phyloP scores from a whole-genome alignment of 2,329 filamentous ascomycete species.

The Fusarium vanettenii region DNA sequence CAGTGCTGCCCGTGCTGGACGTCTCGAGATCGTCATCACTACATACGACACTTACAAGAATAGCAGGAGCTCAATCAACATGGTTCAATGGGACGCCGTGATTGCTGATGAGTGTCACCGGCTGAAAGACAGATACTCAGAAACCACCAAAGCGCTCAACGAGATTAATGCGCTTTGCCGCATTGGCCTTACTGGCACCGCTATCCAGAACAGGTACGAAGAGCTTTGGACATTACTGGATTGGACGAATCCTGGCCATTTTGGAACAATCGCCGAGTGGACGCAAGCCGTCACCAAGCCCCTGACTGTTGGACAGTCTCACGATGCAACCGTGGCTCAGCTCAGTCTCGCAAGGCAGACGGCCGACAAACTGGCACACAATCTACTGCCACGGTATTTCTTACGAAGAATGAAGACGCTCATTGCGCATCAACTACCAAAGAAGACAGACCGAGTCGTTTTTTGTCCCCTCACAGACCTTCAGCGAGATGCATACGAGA shows the following conservation, averaged over 20 bases:
- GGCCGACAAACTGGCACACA: slow-evolving; percentile 85
- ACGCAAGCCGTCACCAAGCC: slow-evolving; percentile 81
- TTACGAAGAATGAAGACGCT: slow-evolving; percentile 91
- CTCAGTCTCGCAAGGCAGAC: slow-evolving; percentile 84
- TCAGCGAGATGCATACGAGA: slow-evolving; percentile 85
- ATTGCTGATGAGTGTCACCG: slow-evolving; percentile 94
- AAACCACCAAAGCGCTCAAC: slow-evolving; percentile 87
- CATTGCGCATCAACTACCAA: slow-evolving; percentile 91
- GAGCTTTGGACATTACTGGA: slow-evolving; percentile 96
- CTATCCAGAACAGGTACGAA: slow-evolving; percentile 98
- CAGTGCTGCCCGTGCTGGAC: slow-evolving; percentile 77
- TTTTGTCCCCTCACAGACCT: slow-evolving; percentile 91
- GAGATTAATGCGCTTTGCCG: slow-evolving; percentile 91
- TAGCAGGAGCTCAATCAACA: slow-evolving; percentile 78
- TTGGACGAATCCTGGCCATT: slow-evolving; percentile 89
- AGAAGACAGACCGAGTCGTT: slow-evolving; percentile 93
- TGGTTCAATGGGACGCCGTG: slow-evolving; percentile 91
- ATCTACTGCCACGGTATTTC: slow-evolving; percentile 90
- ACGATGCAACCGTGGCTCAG: slow-evolving; percentile 87
- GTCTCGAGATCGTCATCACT: slow-evolving; percentile 91
- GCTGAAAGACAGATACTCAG: slow-evolving; percentile 83
- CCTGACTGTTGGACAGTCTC: slow-evolving; percentile 87
- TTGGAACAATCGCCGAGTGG: slow-evolving; percentile 78
- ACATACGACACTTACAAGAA: slow-evolving; percentile 93
- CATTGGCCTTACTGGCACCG: slow-evolving; percentile 93